Base-by-base conservation (phyloP, 2,329 filamentous ascomycete genomes). In the Colletotrichum gloeosporioides region DNA sequence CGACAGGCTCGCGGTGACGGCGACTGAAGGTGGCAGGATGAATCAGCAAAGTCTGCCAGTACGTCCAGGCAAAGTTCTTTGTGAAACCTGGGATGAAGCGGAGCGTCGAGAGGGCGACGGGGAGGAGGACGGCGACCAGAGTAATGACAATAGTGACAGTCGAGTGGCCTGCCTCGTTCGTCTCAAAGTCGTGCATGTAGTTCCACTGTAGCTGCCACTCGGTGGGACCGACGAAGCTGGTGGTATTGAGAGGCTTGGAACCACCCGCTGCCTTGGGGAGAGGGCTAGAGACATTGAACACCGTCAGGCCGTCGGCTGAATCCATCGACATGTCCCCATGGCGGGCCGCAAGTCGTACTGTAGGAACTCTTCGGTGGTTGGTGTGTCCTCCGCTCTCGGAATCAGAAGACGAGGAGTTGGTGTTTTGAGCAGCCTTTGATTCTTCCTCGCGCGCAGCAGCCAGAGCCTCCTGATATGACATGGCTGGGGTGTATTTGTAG, bases 181-280 rank as follows among this genome's bases (percentile, higher is more conserved):
- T 82, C 66, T 91, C 89, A 49, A 90, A 90, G 71, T 89, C 87
- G 16, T 87, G 78, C 83, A 89, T 86, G 72, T 88, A 88, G 77
- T 88, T 90, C 82, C 90, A 91, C 78, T 90, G 80, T 15, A 79
- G 70, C 59, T 70, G 68, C 66, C 68, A 74, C 7, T 63, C 32
- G 5, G 25, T 25, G 4, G 65, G 64, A 10, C 7, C 59, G 18
- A 69, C 16, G 16, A 74, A 69, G 18, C 34, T 69, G 7, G 70
- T 69, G 29, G 29, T 61, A 53, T 72, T 75, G n/a, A 64, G 69
- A 18, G 57, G 68, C 71, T 82, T 80, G 13, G 67, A 69, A 34
- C 67, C 34, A 7, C 67, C 82, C 59, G 82, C 80, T 13, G 77
- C 69, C 4, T 78, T 73, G 1, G 62, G 55, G 12, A 85, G 76